Base-by-base conservation (phyloP, 495 filamentous ascomycete genomes). In the Clohesyomyces aquaticus region DNA sequence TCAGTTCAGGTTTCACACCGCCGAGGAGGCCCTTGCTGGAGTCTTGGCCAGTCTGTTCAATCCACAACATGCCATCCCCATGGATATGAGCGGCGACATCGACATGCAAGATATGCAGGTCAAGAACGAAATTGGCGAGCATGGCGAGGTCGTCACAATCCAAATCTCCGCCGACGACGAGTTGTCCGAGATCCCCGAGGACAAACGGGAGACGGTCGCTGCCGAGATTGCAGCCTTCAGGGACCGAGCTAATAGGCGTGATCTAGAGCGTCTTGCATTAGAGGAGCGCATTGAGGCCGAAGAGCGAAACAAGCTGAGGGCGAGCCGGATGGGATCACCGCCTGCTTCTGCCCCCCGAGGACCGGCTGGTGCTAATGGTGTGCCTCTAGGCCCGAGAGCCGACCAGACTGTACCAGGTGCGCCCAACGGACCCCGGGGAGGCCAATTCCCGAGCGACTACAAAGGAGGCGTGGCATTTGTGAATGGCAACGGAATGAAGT, bases 171-270 rank as follows among this genome's bases (percentile, higher is more conserved):
- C 87, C 25, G 94, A 99, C 67, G 94, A 99, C 72, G 94, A 99
- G 69, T 80, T 99, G 27, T 88, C 91, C 42, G 95, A 99, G 70
- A 96, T 99, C 57, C 94, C 94, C 1, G 87, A 90, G 11, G 94
- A 97, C 70, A 93, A 93, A 92, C 87, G 94, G n/a, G 94, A 93
- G 70, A 96, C 88, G 8, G 93, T 99, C 23, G 91, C 94, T 8
- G 88, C 88, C 63, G 95, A 99, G 68, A 99, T 99, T 65, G 84
- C 90, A 8, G 89, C 91, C 10, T 99, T 99, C 79, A 83, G 94
- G 68, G 92, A 98, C 58, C 81, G 93, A 41, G 96, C 92, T 67
- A 94, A 86, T 58, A 82, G 87, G 43, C 81, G 93, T 12, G 94
- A 99, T 74, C 79, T 95, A 73, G 94, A 97, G 75, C 88, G 95